phyloP scores from a whole-genome alignment of 768 basidiomycete species.

The Leucocoprinus leucothites region DNA sequence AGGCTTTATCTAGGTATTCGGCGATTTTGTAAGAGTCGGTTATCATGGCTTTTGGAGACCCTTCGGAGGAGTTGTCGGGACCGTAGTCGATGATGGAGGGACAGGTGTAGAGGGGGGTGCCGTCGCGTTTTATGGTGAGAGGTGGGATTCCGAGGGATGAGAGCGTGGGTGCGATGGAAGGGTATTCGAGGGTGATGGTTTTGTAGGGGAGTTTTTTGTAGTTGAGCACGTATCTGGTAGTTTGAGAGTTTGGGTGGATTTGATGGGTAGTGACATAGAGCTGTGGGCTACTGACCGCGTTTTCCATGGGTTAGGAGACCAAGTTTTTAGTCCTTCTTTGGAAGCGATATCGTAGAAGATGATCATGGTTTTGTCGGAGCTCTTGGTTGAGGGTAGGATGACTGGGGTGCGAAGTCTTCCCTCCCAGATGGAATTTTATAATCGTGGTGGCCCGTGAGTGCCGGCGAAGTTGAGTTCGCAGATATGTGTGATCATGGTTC shows the following conservation, averaged over 20 bases:
- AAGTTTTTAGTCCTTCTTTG: neutral
- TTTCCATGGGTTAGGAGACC: conserved; percentile 2
- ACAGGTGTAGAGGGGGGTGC: conserved; percentile 6
- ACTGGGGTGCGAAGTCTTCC: no score
- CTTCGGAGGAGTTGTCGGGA: no score
- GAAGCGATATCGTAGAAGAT: neutral
- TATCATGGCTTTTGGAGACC: conserved; percentile 19
- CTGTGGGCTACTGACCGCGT: neutral
- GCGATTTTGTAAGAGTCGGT: conserved; percentile 31
- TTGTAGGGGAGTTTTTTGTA: conserved; percentile 12
- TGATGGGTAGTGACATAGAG: no score
- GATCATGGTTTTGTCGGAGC: neutral
- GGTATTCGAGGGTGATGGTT: conserved; percentile 10
- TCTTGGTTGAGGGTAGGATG: no score
- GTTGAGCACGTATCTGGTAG: conserved; percentile 8
- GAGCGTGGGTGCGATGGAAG: neutral
- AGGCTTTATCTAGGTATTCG: neutral
- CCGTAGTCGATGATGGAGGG: conserved; percentile 31
- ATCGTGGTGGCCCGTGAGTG: no score
- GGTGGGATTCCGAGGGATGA: conserved; percentile 2
- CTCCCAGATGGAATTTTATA: no score
- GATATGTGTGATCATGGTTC: no score
- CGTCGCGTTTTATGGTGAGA: neutral
- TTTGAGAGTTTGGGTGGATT: no score
- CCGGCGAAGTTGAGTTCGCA: no score